Conservation (phyloP, 1,139 yeast species). For the Sugiyamaella castrensis region DNA sequence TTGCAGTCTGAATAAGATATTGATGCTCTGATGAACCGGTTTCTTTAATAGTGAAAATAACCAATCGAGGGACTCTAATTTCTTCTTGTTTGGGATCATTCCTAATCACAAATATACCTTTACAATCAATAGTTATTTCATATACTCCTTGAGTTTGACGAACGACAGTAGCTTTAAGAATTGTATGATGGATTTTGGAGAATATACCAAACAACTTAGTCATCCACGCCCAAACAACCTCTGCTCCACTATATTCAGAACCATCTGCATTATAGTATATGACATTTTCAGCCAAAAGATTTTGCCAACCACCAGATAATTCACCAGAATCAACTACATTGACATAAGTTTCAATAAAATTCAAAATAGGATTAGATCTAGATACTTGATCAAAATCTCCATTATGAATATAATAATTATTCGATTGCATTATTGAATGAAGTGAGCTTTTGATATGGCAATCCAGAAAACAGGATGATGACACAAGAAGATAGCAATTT, state of each 20-base stretch:
- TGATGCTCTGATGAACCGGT: neutral
- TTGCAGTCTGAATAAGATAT: neutral
- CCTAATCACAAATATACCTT: neutral
- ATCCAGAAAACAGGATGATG: no score
- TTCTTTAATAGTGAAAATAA: neutral
- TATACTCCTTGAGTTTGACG: neutral
- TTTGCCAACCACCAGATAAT: neutral
- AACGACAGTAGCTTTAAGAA: neutral
- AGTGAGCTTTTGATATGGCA: no score
- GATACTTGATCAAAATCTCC: neutral
- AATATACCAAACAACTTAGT: neutral
- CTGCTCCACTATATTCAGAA: neutral
- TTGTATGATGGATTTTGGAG: neutral
- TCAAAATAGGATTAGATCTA: neutral
- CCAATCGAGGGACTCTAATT: neutral
- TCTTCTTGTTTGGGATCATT: neutral
- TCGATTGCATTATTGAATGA: no score
- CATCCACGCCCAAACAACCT: neutral
- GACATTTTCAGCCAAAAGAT: neutral
- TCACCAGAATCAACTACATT: conserved; percentile 1
- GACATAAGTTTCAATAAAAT: neutral
- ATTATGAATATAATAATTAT: neutral
- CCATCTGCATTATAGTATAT: neutral
- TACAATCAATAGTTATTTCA: neutral
- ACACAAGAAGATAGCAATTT: no score